Percentiles rank a stretch among this genome's conserved stretches.
Conservation (phyloP, 2,329 filamentous ascomycete species). For the Diaporthe caulivora region DNA sequence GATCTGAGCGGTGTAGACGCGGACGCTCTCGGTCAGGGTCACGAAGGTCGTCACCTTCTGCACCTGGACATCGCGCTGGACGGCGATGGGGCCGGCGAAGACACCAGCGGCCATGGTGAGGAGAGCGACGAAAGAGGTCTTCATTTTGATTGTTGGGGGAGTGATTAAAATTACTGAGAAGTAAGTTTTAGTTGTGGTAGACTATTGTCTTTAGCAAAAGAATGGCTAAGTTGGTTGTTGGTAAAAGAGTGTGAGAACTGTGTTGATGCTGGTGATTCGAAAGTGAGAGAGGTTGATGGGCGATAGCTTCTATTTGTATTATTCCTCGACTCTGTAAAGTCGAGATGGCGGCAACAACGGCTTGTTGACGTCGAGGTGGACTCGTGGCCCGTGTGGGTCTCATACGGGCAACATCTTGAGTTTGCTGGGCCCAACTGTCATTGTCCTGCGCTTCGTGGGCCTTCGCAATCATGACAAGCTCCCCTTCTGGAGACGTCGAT, state of each 20-base stretch:
- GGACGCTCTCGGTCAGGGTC: conserved; percentile 42
- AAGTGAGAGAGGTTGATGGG: conserved; percentile 20
- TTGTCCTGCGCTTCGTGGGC: neutral
- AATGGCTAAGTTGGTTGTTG: conserved; percentile 22
- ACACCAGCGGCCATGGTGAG: conserved; percentile 43
- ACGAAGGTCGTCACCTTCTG: conserved; percentile 42
- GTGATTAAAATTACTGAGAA: conserved; percentile 29
- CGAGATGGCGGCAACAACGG: neutral
- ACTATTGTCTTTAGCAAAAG: conserved; percentile 25
- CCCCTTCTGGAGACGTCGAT: conserved; percentile 16
- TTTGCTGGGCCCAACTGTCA: conserved; percentile 8
- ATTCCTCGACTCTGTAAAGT: neutral
- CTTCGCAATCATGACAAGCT: conserved; percentile 14
- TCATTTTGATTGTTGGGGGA: conserved; percentile 43
- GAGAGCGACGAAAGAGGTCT: conserved; percentile 44
- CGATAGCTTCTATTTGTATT: conserved; percentile 32
- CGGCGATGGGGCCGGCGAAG: conserved; percentile 42
- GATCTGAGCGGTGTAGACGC: conserved; percentile 46
- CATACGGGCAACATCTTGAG: neutral
- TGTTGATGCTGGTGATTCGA: conserved; percentile 16
- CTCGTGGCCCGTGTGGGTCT: conserved; percentile 7
- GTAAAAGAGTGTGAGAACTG: conserved; percentile 31
- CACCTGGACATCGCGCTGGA: conserved; percentile 42
- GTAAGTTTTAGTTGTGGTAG: conserved; percentile 24
- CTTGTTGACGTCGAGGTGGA: neutral